Percentiles rank a stretch among this genome's conserved stretches.
These are phyloP conservation scores for Globisporangium carolinianum DNA, from an alignment of 352 stramenopile species.

Conservation along the genomic window DNA sequence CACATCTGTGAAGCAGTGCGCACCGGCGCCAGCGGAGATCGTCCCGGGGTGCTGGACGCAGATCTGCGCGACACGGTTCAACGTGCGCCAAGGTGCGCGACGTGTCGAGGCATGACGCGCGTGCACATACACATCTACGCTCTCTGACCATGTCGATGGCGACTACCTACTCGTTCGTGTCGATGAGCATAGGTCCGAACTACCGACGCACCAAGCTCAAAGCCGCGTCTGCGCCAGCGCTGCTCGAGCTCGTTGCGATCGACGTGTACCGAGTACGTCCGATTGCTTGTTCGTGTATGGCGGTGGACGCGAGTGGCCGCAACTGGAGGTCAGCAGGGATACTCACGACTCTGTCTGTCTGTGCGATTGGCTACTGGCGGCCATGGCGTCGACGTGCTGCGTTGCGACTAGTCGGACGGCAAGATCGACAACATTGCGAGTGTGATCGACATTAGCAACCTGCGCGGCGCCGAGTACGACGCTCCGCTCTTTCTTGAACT, in stretches of 20 bases:
- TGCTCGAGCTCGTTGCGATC: slow-evolving; percentile 58
- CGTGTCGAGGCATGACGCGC: too few relatives aligned
- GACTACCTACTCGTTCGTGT: too few relatives aligned
- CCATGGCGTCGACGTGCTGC: not conserved
- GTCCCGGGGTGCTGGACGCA: slow-evolving; percentile 53
- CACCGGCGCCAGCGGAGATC: slow-evolving; percentile 22
- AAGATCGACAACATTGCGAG: slow-evolving; percentile 76
- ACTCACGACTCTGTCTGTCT: too few relatives aligned
- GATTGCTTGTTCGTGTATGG: not conserved
- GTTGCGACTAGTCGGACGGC: slow-evolving; percentile 31
- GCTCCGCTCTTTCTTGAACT: too few relatives aligned
- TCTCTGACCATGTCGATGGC: too few relatives aligned
- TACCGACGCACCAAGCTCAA: slow-evolving; percentile 76
- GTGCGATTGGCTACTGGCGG: too few relatives aligned
- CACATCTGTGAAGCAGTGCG: slow-evolving; percentile 47
- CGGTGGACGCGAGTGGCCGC: too few relatives aligned
- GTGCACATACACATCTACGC: too few relatives aligned
- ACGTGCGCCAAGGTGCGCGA: slow-evolving; percentile 63
- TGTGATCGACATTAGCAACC: slow-evolving; percentile 46
- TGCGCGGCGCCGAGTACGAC: slow-evolving; percentile 27
- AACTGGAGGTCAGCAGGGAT: too few relatives aligned
- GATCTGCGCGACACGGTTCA: slow-evolving; percentile 60
- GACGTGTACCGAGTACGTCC: slow-evolving; percentile 59
- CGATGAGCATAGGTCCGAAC: slow-evolving; percentile 38
- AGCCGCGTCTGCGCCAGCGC: slow-evolving; percentile 38